phyloP scores from a whole-genome alignment of 2,329 filamentous ascomycete species.

The Paraphaeosphaeria sporulosa region DNA sequence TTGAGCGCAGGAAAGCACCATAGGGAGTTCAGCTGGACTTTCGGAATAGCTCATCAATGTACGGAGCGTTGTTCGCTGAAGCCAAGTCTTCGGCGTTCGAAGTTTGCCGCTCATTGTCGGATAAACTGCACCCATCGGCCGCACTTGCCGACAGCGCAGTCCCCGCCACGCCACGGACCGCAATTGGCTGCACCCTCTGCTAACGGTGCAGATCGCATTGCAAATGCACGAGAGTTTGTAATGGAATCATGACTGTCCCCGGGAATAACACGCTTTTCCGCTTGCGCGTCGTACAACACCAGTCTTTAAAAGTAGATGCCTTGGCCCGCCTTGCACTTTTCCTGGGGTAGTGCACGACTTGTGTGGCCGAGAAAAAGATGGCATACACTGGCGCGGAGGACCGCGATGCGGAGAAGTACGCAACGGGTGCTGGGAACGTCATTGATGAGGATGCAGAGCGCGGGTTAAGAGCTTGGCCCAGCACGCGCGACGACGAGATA shows the following conservation, averaged over 20 bases:
- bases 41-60: no score
- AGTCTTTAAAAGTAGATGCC: background rate
- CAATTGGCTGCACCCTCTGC: conserved; percentile 6
- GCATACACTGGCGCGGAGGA: background rate
- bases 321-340: background rate
- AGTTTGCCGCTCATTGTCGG: conserved; percentile 6
- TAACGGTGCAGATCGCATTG: conserved; percentile 12
- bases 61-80: background rate
- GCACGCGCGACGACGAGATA: conserved; percentile 27
- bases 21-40: no score
- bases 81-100: background rate
- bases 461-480: conserved; percentile 23
- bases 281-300: background rate
- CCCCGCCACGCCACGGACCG: background rate
- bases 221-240: conserved; percentile 3
- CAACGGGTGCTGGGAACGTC: background rate
- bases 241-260: conserved; percentile 7
- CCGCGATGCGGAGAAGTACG: conserved; percentile 2
- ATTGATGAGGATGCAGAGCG: conserved; percentile 12
- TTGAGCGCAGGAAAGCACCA: no score
- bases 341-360: background rate
- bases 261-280: conserved; percentile 10
- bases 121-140: conserved; percentile 8
- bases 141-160: background rate
- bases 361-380: background rate